Percentiles rank a stretch among this genome's conserved stretches.
These are phyloP conservation scores for Fraxinus baroniana DNA, from an alignment of 305 asterid species.

Conservation along the genomic window DNA sequence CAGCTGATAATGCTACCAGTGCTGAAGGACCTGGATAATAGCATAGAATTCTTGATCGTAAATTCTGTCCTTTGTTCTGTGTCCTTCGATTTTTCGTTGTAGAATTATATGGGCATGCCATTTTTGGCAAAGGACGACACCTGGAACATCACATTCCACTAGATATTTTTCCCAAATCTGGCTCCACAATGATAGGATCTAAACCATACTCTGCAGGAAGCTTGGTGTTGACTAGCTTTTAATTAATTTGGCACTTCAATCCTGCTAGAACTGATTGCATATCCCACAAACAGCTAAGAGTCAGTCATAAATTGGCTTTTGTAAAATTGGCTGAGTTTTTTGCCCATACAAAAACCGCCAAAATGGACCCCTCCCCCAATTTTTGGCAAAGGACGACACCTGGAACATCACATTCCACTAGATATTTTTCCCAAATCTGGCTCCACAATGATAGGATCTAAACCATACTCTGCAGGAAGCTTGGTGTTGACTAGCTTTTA, in stretches of 20 bases:
- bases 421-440: not conserved
- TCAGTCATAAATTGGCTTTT: too few species aligned
- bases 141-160: not conserved
- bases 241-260: not conserved
- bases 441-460: not conserved
- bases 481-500: not conserved
- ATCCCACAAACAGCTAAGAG: too few species aligned
- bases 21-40: not conserved
- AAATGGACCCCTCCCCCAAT: too few species aligned
- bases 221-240: not conserved
- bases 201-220: not conserved
- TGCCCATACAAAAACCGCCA: too few species aligned
- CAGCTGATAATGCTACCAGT: not conserved
- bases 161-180: not conserved
- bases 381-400: not conserved
- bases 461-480: not conserved
- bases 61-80: not conserved
- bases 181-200: not conserved
- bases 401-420: not conserved
- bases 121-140: not conserved
- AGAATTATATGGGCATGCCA: not conserved
- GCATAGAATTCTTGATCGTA: not conserved
- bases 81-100: not conserved
- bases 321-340: not conserved
- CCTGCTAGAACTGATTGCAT: not conserved